These are phyloP conservation scores for Zoysia japonica DNA, from an alignment of 176 grass and related monocot species.

Conservation along the genomic window DNA sequence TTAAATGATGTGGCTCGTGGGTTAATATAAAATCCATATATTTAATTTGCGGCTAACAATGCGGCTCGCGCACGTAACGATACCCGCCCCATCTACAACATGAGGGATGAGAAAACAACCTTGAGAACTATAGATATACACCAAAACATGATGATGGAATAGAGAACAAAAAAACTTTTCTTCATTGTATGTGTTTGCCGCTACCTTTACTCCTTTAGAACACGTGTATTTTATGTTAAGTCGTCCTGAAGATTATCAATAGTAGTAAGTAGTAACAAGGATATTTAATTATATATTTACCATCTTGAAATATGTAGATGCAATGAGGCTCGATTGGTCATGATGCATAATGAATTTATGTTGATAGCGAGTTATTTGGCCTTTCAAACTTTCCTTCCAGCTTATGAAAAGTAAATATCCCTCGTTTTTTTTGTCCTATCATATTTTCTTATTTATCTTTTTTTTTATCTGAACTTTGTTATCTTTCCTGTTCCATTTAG, in stretches of 20 bases:
- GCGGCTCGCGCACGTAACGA: too few species aligned
- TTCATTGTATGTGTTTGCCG: background rate
- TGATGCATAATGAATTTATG: background rate
- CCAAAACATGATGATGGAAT: background rate
- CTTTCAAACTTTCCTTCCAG: background rate
- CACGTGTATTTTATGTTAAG: background rate
- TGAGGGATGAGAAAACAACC: background rate
- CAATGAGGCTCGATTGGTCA: background rate
- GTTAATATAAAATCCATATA: too few species aligned
- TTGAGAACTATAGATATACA: background rate
- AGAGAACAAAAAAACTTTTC: background rate
- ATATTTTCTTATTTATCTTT: background rate
- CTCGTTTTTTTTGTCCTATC: background rate
- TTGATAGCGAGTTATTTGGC: background rate
- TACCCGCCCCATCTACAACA: too few species aligned
- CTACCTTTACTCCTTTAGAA: background rate
- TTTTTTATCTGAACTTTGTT: background rate
- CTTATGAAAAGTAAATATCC: background rate
- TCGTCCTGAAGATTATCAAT: conserved; percentile 8
- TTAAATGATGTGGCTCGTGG: too few species aligned
- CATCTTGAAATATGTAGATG: background rate
- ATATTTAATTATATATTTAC: background rate
- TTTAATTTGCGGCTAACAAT: too few species aligned
- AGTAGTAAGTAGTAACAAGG: background rate
- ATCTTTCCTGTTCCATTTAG: conserved; percentile 13